Percentiles rank a stretch among this genome's conserved stretches.
Evolutionary conservation across 2,329 filamentous ascomycete species (phyloP).

Genomic region (Arthrobotrys sinensis): DNA sequence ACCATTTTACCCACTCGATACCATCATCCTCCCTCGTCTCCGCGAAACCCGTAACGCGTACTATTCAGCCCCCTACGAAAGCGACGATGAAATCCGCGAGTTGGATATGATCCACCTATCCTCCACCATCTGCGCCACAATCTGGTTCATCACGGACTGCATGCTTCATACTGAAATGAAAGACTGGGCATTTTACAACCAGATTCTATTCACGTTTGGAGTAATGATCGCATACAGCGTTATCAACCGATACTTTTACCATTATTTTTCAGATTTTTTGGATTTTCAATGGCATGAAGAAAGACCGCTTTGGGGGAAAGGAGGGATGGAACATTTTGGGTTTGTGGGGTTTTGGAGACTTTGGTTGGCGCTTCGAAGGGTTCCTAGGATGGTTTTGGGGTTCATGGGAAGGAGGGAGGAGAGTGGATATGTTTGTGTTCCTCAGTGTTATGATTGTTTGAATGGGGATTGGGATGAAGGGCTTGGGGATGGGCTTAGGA

Average conservation of each 20-base stretch:
- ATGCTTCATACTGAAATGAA: constrained; percentile 29
- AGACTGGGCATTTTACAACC: constrained; percentile 8
- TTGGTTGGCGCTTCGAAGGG: not conserved
- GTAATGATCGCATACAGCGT: constrained; percentile 33
- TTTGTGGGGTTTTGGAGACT: constrained; percentile 10
- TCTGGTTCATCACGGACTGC: constrained; percentile 36
- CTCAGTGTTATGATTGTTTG: too few species aligned
- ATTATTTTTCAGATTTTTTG: not conserved
- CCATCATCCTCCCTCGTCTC: not conserved
- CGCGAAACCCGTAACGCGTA: not conserved
- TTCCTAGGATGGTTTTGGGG: not conserved
- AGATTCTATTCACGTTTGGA: constrained; percentile 7
- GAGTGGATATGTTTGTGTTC: not conserved
- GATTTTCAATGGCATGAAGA: constrained; percentile 45
- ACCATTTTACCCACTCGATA: not conserved
- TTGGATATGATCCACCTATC: constrained; percentile 31
- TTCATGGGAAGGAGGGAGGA: not conserved
- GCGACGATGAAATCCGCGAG: not conserved
- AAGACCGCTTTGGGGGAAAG: constrained; percentile 19
- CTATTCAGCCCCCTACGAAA: not conserved
- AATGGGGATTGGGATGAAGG: not conserved
- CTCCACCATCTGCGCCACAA: constrained; percentile 15
- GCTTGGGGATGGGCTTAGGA: not conserved
- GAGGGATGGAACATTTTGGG: constrained; percentile 35
- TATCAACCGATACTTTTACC: constrained; percentile 24